These are phyloP conservation scores for Hygrocybe coccinea DNA, from an alignment of 768 basidiomycete genomes.

Conservation along the genomic window DNA sequence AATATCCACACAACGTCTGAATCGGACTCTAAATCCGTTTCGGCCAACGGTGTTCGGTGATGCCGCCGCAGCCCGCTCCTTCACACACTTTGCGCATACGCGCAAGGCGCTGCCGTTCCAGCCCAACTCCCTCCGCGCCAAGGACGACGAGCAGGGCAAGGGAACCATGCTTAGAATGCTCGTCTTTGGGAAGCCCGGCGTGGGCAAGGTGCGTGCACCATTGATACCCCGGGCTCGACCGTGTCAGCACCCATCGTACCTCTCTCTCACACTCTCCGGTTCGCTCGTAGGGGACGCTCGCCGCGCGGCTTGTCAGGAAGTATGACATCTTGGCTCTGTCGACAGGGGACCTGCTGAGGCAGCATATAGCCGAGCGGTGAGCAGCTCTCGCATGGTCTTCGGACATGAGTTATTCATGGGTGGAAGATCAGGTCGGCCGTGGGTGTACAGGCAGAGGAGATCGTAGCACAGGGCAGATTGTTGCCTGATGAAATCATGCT, in stretches of 20 bases:
- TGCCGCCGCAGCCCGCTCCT: conserved; percentile 11
- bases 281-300: conserved; percentile 56
- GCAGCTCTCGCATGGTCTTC: conserved; percentile 14
- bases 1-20: neutral
- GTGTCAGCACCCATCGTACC: neutral
- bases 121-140: conserved; percentile 36
- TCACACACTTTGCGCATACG: conserved; percentile 26
- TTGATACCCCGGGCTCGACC: neutral
- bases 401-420: neutral
- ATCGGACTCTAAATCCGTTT: neutral
- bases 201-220: conserved; percentile 54
- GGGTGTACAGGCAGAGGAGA: conserved; percentile 67
- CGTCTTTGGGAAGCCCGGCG: conserved; percentile 78
- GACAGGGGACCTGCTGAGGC: conserved; percentile 80
- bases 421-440: conserved; percentile 65
- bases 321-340: conserved; percentile 76
- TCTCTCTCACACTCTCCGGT: too few relatives aligned
- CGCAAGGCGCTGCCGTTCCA: conserved; percentile 49
- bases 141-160: conserved; percentile 32
- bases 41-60: neutral
- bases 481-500: conserved; percentile 79
- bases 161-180: conserved; percentile 54
- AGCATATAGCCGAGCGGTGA: conserved; percentile 69
- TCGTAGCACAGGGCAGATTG: conserved; percentile 74
- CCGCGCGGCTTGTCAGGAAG: conserved; percentile 68